Base-by-base conservation (phyloP, 768 basidiomycete species). In the Leccinum aurantiacum region DNA sequence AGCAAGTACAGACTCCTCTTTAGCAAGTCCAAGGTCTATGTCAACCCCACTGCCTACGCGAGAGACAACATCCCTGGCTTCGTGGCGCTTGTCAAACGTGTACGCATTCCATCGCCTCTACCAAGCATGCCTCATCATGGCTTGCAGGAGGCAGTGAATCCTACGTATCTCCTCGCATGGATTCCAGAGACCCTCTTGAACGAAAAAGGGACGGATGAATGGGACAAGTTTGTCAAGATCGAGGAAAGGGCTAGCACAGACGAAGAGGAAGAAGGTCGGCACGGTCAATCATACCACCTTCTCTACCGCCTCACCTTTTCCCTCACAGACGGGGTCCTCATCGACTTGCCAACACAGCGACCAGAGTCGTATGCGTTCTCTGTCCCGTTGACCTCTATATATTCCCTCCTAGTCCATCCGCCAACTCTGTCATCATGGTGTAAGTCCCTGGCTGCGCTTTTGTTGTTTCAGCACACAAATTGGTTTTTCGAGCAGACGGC, bases 21-120 rank as follows among this genome's bases (percentile, higher is more conserved):
- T 67, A 89, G 87, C 74, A 97, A 96, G 72, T 92, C 90, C 46
- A 95, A 95, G 73, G 96, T 98, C 49, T 95, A 96, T 70, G 87
- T 99, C 48, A 93, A 98, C 66, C 97, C 97, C 0, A 96, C 95
- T 3, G 86, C 90, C 3, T 95, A 94, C 72, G 81, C 90, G 2
- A 82, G 90, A 68, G 97, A 98, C 74, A 96, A 98, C 73, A 91
- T 98, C 37, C 86, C 93, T 3, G 97, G 97, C 1, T 98, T 96
- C 71, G 87, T 95, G 7, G 88, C 90, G 15, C 80, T 99, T 59
- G 95, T 98, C 19, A 93, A 94, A 78, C 84, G 89, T 68, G 93
- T 93, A 65, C 56, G 88, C 78, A 46, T 5, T 57, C 56, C 63
- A 55, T 58, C 54, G 9, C 44, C 38, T 44, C 51, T 51, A 53